Conservation (phyloP, 371 early-diverging fungal genomes). For the Smittium culicis region DNA sequence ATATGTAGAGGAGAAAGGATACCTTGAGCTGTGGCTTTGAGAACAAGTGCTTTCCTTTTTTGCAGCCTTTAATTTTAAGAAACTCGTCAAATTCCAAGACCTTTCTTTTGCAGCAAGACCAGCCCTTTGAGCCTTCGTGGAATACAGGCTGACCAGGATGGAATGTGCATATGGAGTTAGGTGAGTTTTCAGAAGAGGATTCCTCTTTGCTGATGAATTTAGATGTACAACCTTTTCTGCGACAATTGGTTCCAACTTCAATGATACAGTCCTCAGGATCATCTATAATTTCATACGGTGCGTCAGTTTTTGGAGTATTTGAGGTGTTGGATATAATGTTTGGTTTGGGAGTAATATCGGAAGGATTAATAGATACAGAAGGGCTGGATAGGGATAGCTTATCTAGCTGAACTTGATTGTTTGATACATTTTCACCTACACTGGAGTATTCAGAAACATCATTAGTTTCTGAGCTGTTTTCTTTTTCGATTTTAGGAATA, state of each 20-base stretch:
- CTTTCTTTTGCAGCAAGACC: slow-evolving; percentile 70
- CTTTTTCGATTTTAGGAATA: slow-evolving; percentile 36
- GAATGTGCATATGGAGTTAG: slow-evolving; percentile 53
- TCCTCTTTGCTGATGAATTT: slow-evolving; percentile 44
- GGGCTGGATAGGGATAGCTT: not conserved
- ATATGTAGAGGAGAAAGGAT: slow-evolving; percentile 14
- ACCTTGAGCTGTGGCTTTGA: slow-evolving; percentile 21
- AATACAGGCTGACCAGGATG: slow-evolving; percentile 83
- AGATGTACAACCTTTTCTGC: slow-evolving; percentile 66
- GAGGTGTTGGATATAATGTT: not conserved
- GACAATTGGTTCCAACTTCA: slow-evolving; percentile 63
- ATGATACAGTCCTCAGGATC: slow-evolving; percentile 51
- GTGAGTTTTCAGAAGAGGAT: slow-evolving; percentile 34
- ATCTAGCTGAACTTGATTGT: not conserved
- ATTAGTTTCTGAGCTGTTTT: no score
- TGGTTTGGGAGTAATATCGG: not conserved
- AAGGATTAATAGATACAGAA: not conserved
- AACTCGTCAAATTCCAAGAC: slow-evolving; percentile 96
- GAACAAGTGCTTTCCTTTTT: slow-evolving; percentile 70
- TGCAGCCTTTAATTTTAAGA: slow-evolving; percentile 82
- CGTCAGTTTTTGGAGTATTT: slow-evolving; percentile 6
- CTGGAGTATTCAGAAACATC: slow-evolving; percentile 19
- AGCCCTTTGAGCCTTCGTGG: slow-evolving; percentile 89
- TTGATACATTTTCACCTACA: not conserved
- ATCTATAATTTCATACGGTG: slow-evolving; percentile 51